These are phyloP conservation scores for Verticillium zaregamsianum DNA, from an alignment of 2,329 filamentous ascomycete species.

Conservation along the genomic window DNA sequence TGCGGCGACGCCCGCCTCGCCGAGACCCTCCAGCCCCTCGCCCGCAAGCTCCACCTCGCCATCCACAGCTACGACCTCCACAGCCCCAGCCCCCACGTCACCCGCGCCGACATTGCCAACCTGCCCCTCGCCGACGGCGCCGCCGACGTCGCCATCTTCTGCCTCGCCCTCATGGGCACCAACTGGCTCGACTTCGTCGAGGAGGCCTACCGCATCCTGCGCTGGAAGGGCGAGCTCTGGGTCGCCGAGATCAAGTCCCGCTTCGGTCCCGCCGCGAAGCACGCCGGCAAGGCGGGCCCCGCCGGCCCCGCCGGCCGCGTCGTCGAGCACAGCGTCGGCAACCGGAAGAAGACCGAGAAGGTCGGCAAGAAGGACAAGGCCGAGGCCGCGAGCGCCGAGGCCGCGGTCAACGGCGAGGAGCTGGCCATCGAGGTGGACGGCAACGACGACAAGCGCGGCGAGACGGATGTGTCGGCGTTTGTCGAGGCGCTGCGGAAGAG, in stretches of 20 bases:
- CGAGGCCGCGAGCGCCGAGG: constrained; percentile 65
- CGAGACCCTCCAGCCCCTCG: constrained; percentile 58
- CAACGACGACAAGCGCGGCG: constrained; percentile 55
- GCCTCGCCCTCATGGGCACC: constrained; percentile 95
- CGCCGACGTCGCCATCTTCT: constrained; percentile 89
- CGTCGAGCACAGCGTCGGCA: constrained; percentile 68
- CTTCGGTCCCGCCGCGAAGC: constrained; percentile 51
- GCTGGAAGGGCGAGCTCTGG: constrained; percentile 95
- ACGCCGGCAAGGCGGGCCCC: background rate
- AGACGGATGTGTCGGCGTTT: constrained; percentile 85
- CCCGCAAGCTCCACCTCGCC: constrained; percentile 65
- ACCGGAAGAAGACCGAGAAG: constrained; percentile 55
- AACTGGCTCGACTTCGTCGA: constrained; percentile 98
- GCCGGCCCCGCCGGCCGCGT: constrained; percentile 30
- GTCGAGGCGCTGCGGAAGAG: constrained; percentile 75
- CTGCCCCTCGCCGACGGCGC: constrained; percentile 71
- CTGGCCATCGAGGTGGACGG: constrained; percentile 70
- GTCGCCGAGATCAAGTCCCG: constrained; percentile 94
- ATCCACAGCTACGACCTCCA: constrained; percentile 86
- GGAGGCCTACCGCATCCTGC: constrained; percentile 86
- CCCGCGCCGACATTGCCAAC: constrained; percentile 81
- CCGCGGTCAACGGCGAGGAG: constrained; percentile 60
- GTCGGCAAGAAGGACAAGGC: constrained; percentile 36
- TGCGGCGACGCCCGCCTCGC: constrained; percentile 89
- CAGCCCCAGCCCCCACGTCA: constrained; percentile 70